Conservation (phyloP, 257 asterid species). For the Gynochthodes officinalis region DNA sequence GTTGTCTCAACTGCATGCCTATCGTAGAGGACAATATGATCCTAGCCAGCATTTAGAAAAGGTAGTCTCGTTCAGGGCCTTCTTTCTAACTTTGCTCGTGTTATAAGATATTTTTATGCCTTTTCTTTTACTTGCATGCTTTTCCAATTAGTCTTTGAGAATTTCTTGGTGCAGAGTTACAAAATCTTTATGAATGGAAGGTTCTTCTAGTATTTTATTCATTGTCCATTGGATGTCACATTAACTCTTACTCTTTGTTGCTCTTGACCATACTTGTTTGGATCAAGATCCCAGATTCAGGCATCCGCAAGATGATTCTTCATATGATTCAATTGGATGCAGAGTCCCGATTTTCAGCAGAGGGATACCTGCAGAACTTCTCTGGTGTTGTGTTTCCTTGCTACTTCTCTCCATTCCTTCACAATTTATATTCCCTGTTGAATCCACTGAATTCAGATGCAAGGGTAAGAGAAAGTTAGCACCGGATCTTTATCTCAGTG, state of each 20-base stretch:
- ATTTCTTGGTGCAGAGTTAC: neutral
- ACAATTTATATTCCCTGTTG: constrained; percentile 78
- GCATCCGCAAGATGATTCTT: constrained; percentile 94
- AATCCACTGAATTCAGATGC: constrained; percentile 91
- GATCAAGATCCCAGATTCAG: constrained; percentile 93
- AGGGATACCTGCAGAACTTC: constrained; percentile 79
- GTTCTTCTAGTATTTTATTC: neutral
- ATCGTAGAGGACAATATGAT: constrained; percentile 98
- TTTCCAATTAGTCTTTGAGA: neutral
- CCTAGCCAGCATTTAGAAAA: constrained; percentile 96
- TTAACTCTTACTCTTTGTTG: constrained; percentile 13
- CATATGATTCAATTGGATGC: constrained; percentile 98
- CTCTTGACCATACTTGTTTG: constrained; percentile 12
- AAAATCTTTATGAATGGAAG: neutral
- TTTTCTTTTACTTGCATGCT: neutral
- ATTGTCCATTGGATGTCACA: neutral
- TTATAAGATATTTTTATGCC: neutral
- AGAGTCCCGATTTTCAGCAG: constrained; percentile 85
- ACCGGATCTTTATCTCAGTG: constrained; percentile 11
- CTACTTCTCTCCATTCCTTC: constrained; percentile 95
- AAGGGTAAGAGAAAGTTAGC: constrained; percentile 58
- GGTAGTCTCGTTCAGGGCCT: constrained; percentile 33
- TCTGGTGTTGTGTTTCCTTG: constrained; percentile 87
- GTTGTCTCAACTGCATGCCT: constrained; percentile 93
- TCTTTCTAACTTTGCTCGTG: neutral